Evolutionary conservation across 2,329 filamentous ascomycete genomes (phyloP).

Genomic region (Dactylellina parvicollis): DNA sequence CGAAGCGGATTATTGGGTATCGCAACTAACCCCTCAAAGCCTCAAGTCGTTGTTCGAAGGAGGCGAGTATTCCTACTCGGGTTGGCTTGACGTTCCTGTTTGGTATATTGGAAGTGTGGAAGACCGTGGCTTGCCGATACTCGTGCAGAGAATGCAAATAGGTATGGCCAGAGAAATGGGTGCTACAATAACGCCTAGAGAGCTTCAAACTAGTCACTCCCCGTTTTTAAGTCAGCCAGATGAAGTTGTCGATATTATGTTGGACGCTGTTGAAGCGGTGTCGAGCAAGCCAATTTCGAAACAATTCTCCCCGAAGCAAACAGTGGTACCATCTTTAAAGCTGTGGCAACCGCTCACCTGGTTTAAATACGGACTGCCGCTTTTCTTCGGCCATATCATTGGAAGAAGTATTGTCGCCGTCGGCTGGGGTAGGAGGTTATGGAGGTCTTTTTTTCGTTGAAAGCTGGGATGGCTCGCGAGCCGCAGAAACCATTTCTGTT

Average conservation of each 20-base stretch:
- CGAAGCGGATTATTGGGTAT: slow-evolving; percentile 63
- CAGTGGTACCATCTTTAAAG: no score
- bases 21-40: slow-evolving; percentile 62
- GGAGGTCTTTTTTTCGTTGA: no score
- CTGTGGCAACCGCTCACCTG: slow-evolving; percentile 51
- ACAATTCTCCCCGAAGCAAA: no score
- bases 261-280: slow-evolving; percentile 61
- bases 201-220: slow-evolving; percentile 65
- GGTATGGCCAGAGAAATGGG: slow-evolving; percentile 62
- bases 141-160: slow-evolving; percentile 62
- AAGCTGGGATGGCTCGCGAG: no score
- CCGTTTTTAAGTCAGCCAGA: slow-evolving; percentile 65
- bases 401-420: slow-evolving; percentile 46
- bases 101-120: slow-evolving; percentile 65
- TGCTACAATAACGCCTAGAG: slow-evolving; percentile 60
- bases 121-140: slow-evolving; percentile 62
- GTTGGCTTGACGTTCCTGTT: slow-evolving; percentile 65
- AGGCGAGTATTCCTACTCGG: slow-evolving; percentile 63
- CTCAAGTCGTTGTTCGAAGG: slow-evolving; percentile 65
- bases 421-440: slow-evolving; percentile 41
- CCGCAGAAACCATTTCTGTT: no score
- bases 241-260: slow-evolving; percentile 61
- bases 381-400: slow-evolving; percentile 48
- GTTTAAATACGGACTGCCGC: slow-evolving; percentile 52
- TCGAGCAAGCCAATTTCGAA: slow-evolving; percentile 50